Evolutionary conservation across 2,329 filamentous ascomycete genomes (phyloP).

Genomic region (Xylaria multiplex): DNA sequence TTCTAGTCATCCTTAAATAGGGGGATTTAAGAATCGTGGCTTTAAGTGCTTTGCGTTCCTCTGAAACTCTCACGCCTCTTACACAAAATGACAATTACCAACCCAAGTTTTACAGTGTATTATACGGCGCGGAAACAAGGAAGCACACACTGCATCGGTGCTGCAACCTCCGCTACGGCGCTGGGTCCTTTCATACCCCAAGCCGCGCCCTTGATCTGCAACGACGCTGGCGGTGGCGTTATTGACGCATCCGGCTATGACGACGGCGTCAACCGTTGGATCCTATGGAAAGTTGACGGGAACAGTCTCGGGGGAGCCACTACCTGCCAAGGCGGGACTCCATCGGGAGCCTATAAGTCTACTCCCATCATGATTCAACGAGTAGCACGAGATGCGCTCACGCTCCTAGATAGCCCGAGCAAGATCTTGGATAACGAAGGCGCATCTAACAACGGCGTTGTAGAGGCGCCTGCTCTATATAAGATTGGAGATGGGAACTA

Average conservation of each 20-base stretch:
- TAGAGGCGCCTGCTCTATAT: constrained; percentile 47
- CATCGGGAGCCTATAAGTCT: constrained; percentile 42
- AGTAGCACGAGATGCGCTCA: constrained; percentile 46
- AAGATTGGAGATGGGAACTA: constrained; percentile 44
- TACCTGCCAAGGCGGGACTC: constrained; percentile 44
- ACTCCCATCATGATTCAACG: constrained; percentile 48
- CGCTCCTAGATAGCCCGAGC: constrained; percentile 40
- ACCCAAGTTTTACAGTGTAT: constrained; percentile 39
- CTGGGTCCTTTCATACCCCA: constrained; percentile 45
- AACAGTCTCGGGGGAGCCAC: constrained; percentile 48
- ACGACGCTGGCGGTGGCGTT: constrained; percentile 44
- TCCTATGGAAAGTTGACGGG: constrained; percentile 49
- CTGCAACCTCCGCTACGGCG: constrained; percentile 44
- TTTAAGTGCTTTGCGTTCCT: background rate
- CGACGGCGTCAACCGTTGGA: constrained; percentile 47
- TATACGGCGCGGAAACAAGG: constrained; percentile 46
- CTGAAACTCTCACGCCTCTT: background rate
- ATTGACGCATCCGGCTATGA: constrained; percentile 49
- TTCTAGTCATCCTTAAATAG: background rate
- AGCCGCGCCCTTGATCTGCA: constrained; percentile 44
- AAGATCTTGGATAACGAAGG: constrained; percentile 48
- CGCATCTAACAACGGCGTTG: constrained; percentile 45
- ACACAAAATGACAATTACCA: background rate
- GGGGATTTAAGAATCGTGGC: background rate
- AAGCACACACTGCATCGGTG: constrained; percentile 47